A percentile compares a stretch with the other conserved stretches of the same genome.
Evolutionary conservation across 2,329 filamentous ascomycete genomes (phyloP).

Genomic region (Ascochyta fabae): DNA sequence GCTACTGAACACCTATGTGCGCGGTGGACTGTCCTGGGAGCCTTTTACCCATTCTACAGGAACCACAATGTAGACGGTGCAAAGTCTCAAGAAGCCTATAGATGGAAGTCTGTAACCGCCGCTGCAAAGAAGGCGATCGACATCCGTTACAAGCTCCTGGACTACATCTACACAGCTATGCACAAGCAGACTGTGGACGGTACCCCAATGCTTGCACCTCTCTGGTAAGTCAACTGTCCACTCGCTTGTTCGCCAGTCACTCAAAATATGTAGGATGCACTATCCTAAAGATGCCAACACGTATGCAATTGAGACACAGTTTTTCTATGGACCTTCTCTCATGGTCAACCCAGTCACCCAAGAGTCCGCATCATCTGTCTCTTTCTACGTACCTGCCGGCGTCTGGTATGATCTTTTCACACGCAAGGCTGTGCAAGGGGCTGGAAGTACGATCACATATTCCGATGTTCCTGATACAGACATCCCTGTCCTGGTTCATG

Average conservation of each 20-base stretch:
- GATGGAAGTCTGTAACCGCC: conserved; percentile 67
- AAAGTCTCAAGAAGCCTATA: conserved; percentile 60
- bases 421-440: conserved; percentile 35
- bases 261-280: conserved; percentile 55
- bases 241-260: neutral
- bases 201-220: conserved; percentile 68
- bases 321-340: conserved; percentile 64
- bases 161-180: conserved; percentile 79
- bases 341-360: conserved; percentile 64
- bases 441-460: conserved; percentile 55
- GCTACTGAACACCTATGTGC: conserved; percentile 73
- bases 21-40: conserved; percentile 74
- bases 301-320: conserved; percentile 60
- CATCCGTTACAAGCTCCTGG: conserved; percentile 76
- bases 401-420: conserved; percentile 55
- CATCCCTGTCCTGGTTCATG: conserved; percentile 70
- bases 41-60: conserved; percentile 76
- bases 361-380: conserved; percentile 58
- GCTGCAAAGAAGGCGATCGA: conserved; percentile 72
- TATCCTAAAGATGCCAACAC: conserved; percentile 65
- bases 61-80: conserved; percentile 73
- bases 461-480: conserved; percentile 55
- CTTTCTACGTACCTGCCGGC: conserved; percentile 64
- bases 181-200: conserved; percentile 66
- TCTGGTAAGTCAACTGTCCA: conserved; percentile 67